phyloP scores from a whole-genome alignment of 1,139 yeast species.

The Geotrichum klebahnii region DNA sequence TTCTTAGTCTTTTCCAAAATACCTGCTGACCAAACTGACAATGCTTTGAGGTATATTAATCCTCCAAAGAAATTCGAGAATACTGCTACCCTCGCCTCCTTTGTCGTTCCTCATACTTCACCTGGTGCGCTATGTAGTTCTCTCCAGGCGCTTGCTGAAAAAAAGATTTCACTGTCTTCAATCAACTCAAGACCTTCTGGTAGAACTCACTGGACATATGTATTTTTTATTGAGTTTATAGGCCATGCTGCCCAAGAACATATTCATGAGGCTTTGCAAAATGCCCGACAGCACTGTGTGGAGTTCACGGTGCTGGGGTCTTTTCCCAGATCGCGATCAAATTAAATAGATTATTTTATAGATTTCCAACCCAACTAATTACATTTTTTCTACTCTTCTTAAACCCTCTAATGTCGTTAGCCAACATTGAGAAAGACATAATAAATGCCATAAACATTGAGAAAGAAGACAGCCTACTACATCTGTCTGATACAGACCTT shows the following conservation, averaged over 20 bases:
- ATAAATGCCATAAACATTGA: background rate
- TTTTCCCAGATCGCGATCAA: conserved; percentile 19
- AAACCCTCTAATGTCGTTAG: background rate
- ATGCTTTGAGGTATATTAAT: background rate
- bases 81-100: conserved; percentile 55
- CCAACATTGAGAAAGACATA: background rate
- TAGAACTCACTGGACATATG: conserved; percentile 71
- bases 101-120: conserved; percentile 61
- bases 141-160: conserved; percentile 53
- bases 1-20: conserved; percentile 59
- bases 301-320: conserved; percentile 18
- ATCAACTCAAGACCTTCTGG: conserved; percentile 68
- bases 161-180: conserved; percentile 62
- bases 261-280: conserved; percentile 8
- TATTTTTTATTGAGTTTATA: conserved; percentile 68
- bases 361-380: no score
- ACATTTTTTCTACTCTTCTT: no score
- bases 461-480: background rate
- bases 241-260: conserved; percentile 29
- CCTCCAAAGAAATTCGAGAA: no score
- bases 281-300: conserved; percentile 4
- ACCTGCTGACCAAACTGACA: background rate
- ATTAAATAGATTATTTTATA: no score
- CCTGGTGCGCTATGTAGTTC: conserved; percentile 76
- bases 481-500: background rate